A percentile compares a stretch with the other conserved stretches of the same genome.
Evolutionary conservation across 495 filamentous ascomycete genomes (phyloP).

Genomic region (Trypethelium eluteriae): DNA sequence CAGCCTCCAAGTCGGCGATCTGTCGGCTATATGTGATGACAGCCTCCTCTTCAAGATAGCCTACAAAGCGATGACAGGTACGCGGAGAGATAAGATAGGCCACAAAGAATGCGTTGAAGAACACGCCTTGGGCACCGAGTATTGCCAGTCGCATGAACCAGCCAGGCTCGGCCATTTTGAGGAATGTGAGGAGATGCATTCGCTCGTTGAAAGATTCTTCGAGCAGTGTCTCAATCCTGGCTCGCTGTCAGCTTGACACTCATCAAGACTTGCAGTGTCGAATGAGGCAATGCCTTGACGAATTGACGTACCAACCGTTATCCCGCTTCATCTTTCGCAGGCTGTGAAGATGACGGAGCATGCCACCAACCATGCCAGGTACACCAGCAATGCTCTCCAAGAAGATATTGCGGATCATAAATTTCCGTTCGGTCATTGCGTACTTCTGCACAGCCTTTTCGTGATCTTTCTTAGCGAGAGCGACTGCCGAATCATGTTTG

Average conservation of each 20-base stretch:
- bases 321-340: conserved; percentile 79
- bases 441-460: conserved; percentile 39
- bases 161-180: conserved; percentile 84
- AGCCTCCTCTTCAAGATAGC: conserved; percentile 94
- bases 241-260: background rate
- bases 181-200: conserved; percentile 82
- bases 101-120: conserved; percentile 90
- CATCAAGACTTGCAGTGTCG: background rate
- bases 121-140: conserved; percentile 75
- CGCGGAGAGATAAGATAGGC: conserved; percentile 82
- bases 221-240: conserved; percentile 81
- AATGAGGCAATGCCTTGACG: background rate
- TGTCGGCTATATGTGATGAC: conserved; percentile 89
- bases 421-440: conserved; percentile 66
- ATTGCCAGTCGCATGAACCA: conserved; percentile 85
- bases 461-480: conserved; percentile 38
- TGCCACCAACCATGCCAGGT: conserved; percentile 93
- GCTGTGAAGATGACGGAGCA: conserved; percentile 79
- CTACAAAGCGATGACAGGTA: conserved; percentile 91
- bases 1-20: conserved; percentile 76
- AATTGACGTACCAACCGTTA: conserved; percentile 67
- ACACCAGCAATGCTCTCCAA: conserved; percentile 91
- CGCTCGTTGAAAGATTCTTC: conserved; percentile 94
- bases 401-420: conserved; percentile 81
- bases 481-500: conserved; percentile 51